phyloP scores from a whole-genome alignment of 139 green algal species.

The Pedinophyceae sp. region DNA sequence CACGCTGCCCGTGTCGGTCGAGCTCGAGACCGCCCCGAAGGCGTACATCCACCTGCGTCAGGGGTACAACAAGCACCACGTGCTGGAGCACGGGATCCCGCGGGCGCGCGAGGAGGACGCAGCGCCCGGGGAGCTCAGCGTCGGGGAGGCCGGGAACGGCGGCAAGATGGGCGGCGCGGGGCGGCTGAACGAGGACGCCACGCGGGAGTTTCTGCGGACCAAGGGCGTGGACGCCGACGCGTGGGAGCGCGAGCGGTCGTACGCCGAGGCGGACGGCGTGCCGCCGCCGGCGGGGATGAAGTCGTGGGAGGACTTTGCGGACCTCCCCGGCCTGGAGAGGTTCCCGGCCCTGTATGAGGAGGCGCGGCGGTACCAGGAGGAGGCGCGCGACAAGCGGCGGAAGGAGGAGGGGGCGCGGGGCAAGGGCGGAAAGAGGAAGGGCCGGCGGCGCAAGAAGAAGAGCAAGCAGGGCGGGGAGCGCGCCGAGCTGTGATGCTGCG shows the following conservation, averaged over 20 bases:
- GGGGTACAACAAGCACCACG: too few species aligned
- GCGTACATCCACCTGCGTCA: constrained; percentile 12
- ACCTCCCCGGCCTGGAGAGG: not conserved
- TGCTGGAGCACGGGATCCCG: too few species aligned
- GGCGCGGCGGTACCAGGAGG: not conserved
- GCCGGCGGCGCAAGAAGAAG: too few species aligned
- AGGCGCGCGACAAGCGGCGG: not conserved
- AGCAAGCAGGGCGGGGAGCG: too few species aligned
- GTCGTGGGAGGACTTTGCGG: not conserved
- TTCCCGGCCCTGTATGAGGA: not conserved
- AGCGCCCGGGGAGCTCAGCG: not conserved
- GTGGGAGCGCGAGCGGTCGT: not conserved
- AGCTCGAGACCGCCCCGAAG: constrained; percentile 4
- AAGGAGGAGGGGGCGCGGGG: too few species aligned
- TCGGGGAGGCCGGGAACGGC: not conserved
- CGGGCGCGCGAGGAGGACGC: not conserved
- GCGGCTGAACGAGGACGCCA: not conserved
- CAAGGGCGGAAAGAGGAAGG: too few species aligned
- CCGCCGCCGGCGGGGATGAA: not conserved
- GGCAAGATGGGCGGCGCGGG: not conserved
- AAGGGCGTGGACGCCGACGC: not conserved
- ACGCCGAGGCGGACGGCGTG: not conserved
- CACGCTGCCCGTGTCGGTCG: constrained; percentile 12
- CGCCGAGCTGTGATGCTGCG: too few species aligned
- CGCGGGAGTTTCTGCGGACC: not conserved